Conservation (phyloP, 2,329 filamentous ascomycete species). For the Xylariaceae sp. region DNA sequence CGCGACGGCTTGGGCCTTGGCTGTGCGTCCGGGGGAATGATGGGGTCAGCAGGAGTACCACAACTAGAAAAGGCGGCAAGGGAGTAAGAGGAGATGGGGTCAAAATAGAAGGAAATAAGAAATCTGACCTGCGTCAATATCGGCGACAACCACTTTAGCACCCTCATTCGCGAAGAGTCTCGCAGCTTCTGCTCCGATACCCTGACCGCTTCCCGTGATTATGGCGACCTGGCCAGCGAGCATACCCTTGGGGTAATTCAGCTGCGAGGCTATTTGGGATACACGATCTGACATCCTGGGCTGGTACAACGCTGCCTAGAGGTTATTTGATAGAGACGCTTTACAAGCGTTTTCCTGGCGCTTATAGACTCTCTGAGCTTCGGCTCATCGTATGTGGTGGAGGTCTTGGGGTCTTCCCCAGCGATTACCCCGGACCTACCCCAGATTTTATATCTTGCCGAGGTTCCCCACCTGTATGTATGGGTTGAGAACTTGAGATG, state of each 20-base stretch:
- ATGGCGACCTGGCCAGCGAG: slow-evolving; percentile 78
- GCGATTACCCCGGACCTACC: slow-evolving; percentile 1
- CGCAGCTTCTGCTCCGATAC: slow-evolving; percentile 81
- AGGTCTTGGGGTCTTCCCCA: neutral
- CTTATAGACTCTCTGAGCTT: too few species aligned
- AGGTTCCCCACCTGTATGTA: slow-evolving; percentile 11
- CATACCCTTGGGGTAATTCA: slow-evolving; percentile 77
- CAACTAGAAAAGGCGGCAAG: too few species aligned
- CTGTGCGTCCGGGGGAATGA: slow-evolving; percentile 33
- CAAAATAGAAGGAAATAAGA: neutral
- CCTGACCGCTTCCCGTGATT: slow-evolving; percentile 80
- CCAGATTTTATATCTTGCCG: slow-evolving; percentile 9
- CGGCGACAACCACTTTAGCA: slow-evolving; percentile 75
- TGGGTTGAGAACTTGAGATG: neutral
- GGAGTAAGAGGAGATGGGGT: too few species aligned
- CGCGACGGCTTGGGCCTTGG: slow-evolving; percentile 64
- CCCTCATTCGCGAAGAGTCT: slow-evolving; percentile 82
- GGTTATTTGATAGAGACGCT: too few species aligned
- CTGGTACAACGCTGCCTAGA: neutral
- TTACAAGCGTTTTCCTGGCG: too few species aligned
- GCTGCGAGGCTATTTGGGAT: slow-evolving; percentile 67
- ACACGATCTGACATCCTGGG: slow-evolving; percentile 51
- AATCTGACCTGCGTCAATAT: slow-evolving; percentile 66
- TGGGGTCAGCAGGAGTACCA: too few species aligned
- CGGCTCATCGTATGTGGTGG: neutral